Conservation (phyloP, 1,284 basidiomycete species). For the Gymnopus androsaceus region DNA sequence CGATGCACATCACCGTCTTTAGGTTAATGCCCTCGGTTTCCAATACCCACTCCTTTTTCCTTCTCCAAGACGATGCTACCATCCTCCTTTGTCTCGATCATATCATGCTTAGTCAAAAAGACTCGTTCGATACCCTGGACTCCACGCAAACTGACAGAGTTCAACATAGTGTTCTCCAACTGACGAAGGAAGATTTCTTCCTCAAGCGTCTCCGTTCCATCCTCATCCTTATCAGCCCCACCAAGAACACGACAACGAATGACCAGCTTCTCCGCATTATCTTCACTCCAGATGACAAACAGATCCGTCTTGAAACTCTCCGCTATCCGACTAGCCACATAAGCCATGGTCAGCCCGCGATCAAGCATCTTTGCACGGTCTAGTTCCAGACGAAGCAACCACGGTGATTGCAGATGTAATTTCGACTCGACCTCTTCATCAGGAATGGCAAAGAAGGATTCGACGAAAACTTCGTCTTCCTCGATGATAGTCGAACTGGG, state of each 20-base stretch:
- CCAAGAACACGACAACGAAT: conserved; percentile 95
- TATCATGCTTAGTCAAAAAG: conserved; percentile 91
- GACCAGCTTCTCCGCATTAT: conserved; percentile 96
- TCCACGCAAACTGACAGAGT: conserved; percentile 94
- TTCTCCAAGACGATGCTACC: conserved; percentile 62
- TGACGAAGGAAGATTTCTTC: conserved; percentile 98
- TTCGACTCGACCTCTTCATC: conserved; percentile 95
- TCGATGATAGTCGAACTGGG: conserved; percentile 93
- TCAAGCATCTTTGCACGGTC: conserved; percentile 99
- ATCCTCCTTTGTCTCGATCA: conserved; percentile 66
- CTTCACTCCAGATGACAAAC: conserved; percentile 98
- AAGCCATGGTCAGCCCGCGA: conserved; percentile 93
- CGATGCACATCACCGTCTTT: conserved; percentile 91
- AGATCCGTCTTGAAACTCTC: conserved; percentile 96
- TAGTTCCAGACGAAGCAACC: conserved; percentile 95
- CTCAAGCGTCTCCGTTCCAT: conserved; percentile 74
- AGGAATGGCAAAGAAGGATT: conserved; percentile 99
- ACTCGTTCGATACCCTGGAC: conserved; percentile 91
- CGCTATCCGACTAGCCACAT: conserved; percentile 92
- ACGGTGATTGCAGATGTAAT: conserved; percentile 91
- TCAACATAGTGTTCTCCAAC: conserved; percentile 94
- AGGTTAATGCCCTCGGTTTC: conserved; percentile 98
- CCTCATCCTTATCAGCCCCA: conserved; percentile 89
- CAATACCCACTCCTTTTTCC: conserved; percentile 91
- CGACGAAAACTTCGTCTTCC: conserved; percentile 94